These are phyloP conservation scores for Phalaenopsis aphrodite DNA, from an alignment of 106 monocot species.

Conservation along the genomic window DNA sequence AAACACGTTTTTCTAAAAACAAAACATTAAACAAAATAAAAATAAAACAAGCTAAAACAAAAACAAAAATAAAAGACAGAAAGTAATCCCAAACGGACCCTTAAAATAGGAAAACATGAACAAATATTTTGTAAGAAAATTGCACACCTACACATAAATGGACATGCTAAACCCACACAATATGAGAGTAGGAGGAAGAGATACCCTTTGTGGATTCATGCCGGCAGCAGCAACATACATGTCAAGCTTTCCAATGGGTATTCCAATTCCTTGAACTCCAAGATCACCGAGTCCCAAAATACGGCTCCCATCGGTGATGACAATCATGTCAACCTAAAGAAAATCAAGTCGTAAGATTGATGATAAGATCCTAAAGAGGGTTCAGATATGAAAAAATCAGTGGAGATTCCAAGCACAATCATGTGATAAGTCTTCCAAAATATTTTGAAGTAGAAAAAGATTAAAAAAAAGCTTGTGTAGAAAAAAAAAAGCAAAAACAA, in stretches of 20 bases:
- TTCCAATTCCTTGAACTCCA: conserved; percentile 99
- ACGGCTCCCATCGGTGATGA: conserved; percentile 96
- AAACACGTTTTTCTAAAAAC: too few relatives aligned
- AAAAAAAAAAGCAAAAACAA: not conserved
- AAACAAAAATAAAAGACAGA: too few relatives aligned
- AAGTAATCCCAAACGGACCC: too few relatives aligned
- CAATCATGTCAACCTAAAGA: conserved; percentile 92
- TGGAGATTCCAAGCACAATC: not conserved
- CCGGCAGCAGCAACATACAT: conserved; percentile 99
- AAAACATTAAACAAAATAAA: too few relatives aligned
- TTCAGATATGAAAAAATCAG: not conserved
- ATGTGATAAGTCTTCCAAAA: not conserved
- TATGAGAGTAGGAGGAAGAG: not conserved
- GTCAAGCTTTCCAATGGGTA: conserved; percentile 99
- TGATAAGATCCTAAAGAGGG: not conserved
- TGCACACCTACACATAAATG: not conserved
- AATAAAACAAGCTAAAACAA: too few relatives aligned
- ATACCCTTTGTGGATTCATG: conserved; percentile 95
- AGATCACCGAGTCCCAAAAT: conserved; percentile 97
- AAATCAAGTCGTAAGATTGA: not conserved
- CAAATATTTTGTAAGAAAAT: not conserved
- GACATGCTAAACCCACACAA: not conserved
- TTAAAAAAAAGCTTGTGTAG: not conserved
- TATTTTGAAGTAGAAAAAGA: not conserved
- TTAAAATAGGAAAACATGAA: not conserved